phyloP scores from a whole-genome alignment of 495 filamentous ascomycete species.

The Hypoxylon subgilvum region DNA sequence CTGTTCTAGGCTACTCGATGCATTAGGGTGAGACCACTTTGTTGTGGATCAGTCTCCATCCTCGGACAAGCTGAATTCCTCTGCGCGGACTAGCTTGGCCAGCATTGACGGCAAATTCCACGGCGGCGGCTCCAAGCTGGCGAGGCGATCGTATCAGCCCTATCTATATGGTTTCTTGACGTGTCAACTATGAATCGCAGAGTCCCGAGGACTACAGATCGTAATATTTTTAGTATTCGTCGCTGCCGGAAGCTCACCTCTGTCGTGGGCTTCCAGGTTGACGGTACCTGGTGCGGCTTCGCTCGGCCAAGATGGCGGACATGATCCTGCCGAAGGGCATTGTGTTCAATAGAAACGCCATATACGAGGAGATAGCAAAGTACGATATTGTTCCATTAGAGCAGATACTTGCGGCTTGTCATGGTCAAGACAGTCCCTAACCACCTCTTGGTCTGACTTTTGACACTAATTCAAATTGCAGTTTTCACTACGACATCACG shows the following conservation, averaged over 20 bases:
- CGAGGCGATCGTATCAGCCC: constrained; percentile 32
- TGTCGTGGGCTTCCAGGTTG: constrained; percentile 33
- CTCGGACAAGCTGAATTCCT: constrained; percentile 36
- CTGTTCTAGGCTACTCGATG: constrained; percentile 40
- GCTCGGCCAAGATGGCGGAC: constrained; percentile 38
- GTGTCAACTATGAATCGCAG: constrained; percentile 41
- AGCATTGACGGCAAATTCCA: constrained; percentile 30
- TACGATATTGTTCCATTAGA: constrained; percentile 54
- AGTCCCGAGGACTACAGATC: constrained; percentile 31
- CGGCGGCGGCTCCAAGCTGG: constrained; percentile 33
- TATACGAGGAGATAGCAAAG: constrained; percentile 56
- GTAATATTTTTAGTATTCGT: constrained; percentile 28
- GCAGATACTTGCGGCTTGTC: constrained; percentile 57
- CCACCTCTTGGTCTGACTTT: constrained; percentile 15
- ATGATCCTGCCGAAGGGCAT: constrained; percentile 57
- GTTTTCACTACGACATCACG: constrained; percentile 60
- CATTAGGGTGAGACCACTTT: constrained; percentile 39
- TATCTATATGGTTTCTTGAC: constrained; percentile 18
- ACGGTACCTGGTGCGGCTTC: constrained; percentile 25
- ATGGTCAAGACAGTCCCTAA: constrained; percentile 49
- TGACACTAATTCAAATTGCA: constrained; percentile 36
- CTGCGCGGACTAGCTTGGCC: constrained; percentile 34
- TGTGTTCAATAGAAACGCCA: constrained; percentile 51
- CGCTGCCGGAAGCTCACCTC: constrained; percentile 30
- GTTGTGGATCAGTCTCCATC: constrained; percentile 37